These are phyloP conservation scores for Calonectria hawksworthii DNA, from an alignment of 2,329 filamentous ascomycete genomes.

Conservation along the genomic window DNA sequence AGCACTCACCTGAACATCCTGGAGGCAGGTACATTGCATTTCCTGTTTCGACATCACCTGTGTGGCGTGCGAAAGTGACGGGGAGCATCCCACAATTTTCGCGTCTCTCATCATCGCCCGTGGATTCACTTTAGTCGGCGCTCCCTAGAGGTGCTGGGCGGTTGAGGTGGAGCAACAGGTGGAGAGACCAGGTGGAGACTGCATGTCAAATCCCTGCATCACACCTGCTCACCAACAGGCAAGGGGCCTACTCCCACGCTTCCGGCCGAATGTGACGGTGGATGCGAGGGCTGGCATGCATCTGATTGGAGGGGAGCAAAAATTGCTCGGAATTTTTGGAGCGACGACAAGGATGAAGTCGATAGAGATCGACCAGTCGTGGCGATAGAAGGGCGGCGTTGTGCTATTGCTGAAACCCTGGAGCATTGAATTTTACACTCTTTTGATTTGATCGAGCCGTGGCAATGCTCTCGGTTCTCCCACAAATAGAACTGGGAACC, in stretches of 20 bases:
- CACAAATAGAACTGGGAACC: neutral
- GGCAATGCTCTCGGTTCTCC: neutral
- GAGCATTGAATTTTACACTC: neutral
- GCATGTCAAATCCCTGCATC: neutral
- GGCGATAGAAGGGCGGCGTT: neutral
- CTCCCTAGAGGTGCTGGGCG: neutral
- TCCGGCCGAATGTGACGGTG: conserved; percentile 15
- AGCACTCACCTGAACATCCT: neutral
- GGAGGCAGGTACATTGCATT: neutral
- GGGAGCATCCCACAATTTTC: conserved; percentile 16
- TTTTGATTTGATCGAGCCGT: neutral
- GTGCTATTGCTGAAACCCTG: neutral
- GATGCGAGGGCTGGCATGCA: neutral
- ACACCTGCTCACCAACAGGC: conserved; percentile 1
- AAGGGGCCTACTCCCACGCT: conserved; percentile 10
- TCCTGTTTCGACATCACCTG: conserved; percentile 18
- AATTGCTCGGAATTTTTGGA: conserved; percentile 21
- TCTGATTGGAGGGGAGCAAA: conserved; percentile 17
- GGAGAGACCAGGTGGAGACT: neutral
- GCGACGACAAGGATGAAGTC: conserved; percentile 8
- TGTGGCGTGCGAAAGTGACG: conserved; percentile 1
- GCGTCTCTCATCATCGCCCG: conserved; percentile 16
- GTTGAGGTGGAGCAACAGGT: conserved; percentile 10
- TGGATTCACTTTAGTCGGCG: conserved; percentile 11
- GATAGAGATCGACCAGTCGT: conserved; percentile 15